Evolutionary conservation across 192 early-diverging fungal species (phyloP), one percentile per base, ranked within the genome.

Genomic region (Coemansia sp.): DNA sequence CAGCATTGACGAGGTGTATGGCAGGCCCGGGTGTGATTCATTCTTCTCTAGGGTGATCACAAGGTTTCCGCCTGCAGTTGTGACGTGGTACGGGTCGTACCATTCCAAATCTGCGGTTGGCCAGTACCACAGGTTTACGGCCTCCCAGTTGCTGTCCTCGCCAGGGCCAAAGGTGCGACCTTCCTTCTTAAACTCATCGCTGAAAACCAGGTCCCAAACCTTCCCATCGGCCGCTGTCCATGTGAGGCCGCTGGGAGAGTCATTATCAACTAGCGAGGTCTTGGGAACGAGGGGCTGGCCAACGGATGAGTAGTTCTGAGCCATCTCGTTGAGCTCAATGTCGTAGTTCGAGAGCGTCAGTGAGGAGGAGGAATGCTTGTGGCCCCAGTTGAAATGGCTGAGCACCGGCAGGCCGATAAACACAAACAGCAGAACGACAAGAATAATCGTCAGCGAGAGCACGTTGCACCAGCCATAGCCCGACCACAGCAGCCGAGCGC

Each of bases 131-230:
- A 87, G 70, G 29, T 86, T 71, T 35, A 86, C 81, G 1, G 84
- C 85, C 67, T 85, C 85, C 80, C 84, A 87, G 20, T 63, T 69
- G 19, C 67, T 65, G 63, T 87, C 86, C 59, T 84, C 77, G 36
- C 85, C 83, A 1, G 81, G 74, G 7, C 63, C 70, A 66, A 87
- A 87, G 0, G 73, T 73, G 56, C 86, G 83, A 4, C 79, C 76
- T 3, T 82, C 81, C 58, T 81, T 70, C 17, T 85, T 73, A 35
- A 87, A 87, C 65, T 87, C 86, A 62, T 87, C 86, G 57, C 83
- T 84, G 56, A 87, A 87, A 22, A 85, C 86, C 23, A 87, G 71
- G 58, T 69, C 73, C 74, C 81, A 87, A 49, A 73, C 56, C 49
- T 75, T 65, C 10, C 74, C 73, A 54, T 83, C 76, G 5, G 64